phyloP scores from a whole-genome alignment of 2,329 filamentous ascomycete species.

The Sporothrix globosa region DNA sequence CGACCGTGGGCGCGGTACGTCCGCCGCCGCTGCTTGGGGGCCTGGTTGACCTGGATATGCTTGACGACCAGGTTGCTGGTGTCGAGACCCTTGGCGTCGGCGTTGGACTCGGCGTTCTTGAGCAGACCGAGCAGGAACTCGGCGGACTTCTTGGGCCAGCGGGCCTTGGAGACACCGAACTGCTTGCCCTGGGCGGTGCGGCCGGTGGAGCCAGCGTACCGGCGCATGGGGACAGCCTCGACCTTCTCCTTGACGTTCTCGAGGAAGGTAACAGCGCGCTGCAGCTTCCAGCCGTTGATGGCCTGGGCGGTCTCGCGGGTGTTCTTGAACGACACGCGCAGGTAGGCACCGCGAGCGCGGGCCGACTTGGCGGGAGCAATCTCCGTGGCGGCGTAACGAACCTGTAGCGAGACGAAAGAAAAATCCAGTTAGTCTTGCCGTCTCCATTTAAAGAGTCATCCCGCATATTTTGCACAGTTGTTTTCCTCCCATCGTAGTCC shows the following conservation, averaged over 20 bases:
- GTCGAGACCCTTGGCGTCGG: slow-evolving; percentile 95
- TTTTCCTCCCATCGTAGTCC: background rate
- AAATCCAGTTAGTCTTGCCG: slow-evolving; percentile 32
- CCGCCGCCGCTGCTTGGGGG: slow-evolving; percentile 97
- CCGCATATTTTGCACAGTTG: background rate
- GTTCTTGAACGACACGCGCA: slow-evolving; percentile 99
- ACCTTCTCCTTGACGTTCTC: slow-evolving; percentile 97
- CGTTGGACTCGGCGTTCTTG: slow-evolving; percentile 96
- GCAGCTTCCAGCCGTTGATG: slow-evolving; percentile 98
- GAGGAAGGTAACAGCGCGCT: slow-evolving; percentile 93
- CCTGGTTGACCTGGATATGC: slow-evolving; percentile 99
- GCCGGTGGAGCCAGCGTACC: slow-evolving; percentile 94
- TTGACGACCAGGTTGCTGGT: slow-evolving; percentile 97
- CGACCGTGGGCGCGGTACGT: slow-evolving; percentile 99
- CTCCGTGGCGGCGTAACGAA: slow-evolving; percentile 93
- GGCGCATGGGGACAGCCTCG: slow-evolving; percentile 97
- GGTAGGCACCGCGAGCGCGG: slow-evolving; percentile 96
- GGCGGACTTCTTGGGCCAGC: slow-evolving; percentile 99
- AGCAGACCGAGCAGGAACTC: slow-evolving; percentile 97
- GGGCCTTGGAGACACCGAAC: slow-evolving; percentile 96
- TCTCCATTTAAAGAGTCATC: background rate
- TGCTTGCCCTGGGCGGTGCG: slow-evolving; percentile 98
- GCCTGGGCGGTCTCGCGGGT: slow-evolving; percentile 99
- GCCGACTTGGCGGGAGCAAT: slow-evolving; percentile 90
- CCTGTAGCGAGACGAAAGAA: slow-evolving; percentile 54